Conservation (phyloP, 2,329 filamentous ascomycete genomes). For the Ceratocystis ficicola region DNA sequence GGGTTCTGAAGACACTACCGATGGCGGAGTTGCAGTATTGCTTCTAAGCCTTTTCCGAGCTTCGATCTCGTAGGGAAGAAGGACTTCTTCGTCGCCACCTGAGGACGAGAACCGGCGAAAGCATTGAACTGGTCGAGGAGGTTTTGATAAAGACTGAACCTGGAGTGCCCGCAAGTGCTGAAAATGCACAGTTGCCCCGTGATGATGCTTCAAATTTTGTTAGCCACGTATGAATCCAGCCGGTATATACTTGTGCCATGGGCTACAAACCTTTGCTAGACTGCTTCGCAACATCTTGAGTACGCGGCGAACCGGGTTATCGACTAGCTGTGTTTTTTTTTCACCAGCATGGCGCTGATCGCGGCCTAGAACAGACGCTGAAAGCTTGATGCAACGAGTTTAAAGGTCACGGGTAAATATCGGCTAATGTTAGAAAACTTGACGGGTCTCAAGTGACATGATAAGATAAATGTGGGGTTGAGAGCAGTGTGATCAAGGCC, state of each 20-base stretch:
- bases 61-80: constrained; percentile 16
- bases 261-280: constrained; percentile 17
- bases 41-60: constrained; percentile 12
- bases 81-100: constrained; percentile 11
- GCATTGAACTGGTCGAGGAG: background rate
- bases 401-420: background rate
- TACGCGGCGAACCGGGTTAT: background rate
- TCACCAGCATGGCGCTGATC: background rate
- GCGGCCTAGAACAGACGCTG: background rate
- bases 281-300: constrained; percentile 18
- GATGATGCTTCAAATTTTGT: constrained; percentile 19
- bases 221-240: background rate
- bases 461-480: background rate
- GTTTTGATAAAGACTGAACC: constrained; percentile 8
- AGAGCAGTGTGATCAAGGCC: background rate
- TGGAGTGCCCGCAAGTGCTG: constrained; percentile 17
- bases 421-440: constrained; percentile 1
- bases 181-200: constrained; percentile 19
- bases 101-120: constrained; percentile 13
- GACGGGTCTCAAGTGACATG: background rate
- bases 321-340: background rate
- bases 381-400: background rate
- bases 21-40: background rate
- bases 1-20: background rate
- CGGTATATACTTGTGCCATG: background rate